Percentiles rank a stretch among this genome's conserved stretches.
Conservation (phyloP, 129 eudicot genomes). For the Heracleum sosnowskyi region DNA sequence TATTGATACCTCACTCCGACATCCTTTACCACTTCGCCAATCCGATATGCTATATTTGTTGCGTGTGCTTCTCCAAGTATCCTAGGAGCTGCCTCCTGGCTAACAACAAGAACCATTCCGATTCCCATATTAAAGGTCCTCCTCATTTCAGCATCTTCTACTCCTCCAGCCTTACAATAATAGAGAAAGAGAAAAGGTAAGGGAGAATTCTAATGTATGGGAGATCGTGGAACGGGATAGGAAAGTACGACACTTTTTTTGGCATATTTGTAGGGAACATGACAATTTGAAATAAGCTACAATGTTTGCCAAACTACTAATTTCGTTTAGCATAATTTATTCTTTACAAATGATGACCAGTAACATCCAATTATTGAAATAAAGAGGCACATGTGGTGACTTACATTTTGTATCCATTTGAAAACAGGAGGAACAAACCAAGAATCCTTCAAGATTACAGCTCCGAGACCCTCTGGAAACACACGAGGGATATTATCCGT, state of each 20-base stretch:
- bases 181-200: not conserved
- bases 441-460: conserved; percentile 50
- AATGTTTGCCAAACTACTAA: not conserved
- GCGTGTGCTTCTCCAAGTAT: conserved; percentile 44
- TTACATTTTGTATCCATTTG: conserved; percentile 89
- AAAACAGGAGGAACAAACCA: conserved; percentile 92
- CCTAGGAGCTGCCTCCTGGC: conserved; percentile 54
- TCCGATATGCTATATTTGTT: conserved; percentile 37
- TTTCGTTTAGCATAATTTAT: not conserved
- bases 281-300: not conserved
- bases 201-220: not conserved
- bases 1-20: conserved; percentile 67
- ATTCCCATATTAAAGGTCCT: conserved; percentile 93
- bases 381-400: conserved; percentile 1
- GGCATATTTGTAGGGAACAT: not conserved
- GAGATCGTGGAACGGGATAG: not conserved
- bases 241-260: not conserved
- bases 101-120: conserved; percentile 85
- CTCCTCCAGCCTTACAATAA: conserved; percentile 48
- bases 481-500: conserved; percentile 93
- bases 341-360: not conserved
- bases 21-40: conserved; percentile 74
- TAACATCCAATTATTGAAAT: not conserved
- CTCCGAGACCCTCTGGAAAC: conserved; percentile 86
- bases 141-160: conserved; percentile 78